Evolutionary conservation across 805 yeast species (phyloP).

Genomic region (Suhomyces xylopsoci): DNA sequence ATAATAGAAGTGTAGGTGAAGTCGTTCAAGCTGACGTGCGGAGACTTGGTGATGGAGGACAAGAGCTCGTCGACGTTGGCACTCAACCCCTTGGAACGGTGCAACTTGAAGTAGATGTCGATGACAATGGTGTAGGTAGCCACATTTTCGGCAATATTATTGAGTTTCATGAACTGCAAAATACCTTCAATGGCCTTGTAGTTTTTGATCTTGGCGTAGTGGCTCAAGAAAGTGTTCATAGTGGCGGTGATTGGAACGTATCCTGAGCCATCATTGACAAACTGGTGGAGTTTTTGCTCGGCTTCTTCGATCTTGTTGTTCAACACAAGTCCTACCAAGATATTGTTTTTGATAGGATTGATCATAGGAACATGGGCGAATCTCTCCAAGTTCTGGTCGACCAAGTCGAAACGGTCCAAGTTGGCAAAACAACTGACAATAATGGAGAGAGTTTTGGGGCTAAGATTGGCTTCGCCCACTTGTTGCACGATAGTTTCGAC

Average conservation of each 20-base stretch:
- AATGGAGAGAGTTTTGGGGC: slow-evolving; percentile 47
- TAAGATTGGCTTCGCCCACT: slow-evolving; percentile 31
- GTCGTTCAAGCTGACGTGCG: slow-evolving; percentile 35
- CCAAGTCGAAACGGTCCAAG: slow-evolving; percentile 39
- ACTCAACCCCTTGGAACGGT: slow-evolving; percentile 40
- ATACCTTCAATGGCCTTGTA: slow-evolving; percentile 50
- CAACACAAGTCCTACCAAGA: slow-evolving; percentile 43
- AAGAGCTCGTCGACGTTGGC: slow-evolving; percentile 43
- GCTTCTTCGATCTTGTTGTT: slow-evolving; percentile 44
- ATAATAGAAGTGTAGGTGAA: slow-evolving; percentile 52
- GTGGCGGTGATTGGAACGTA: slow-evolving; percentile 46
- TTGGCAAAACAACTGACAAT: slow-evolving; percentile 46
- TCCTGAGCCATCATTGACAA: slow-evolving; percentile 26
- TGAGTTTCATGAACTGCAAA: slow-evolving; percentile 39
- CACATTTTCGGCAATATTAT: slow-evolving; percentile 50
- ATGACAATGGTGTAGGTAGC: slow-evolving; percentile 62
- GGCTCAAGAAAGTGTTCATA: slow-evolving; percentile 50
- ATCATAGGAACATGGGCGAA: slow-evolving; percentile 31
- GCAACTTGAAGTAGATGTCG: slow-evolving; percentile 49
- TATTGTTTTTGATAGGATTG: slow-evolving; percentile 41
- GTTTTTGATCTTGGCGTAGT: slow-evolving; percentile 39
- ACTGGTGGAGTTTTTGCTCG: slow-evolving; percentile 38
- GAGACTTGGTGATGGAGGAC: slow-evolving; percentile 33
- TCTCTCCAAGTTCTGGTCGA: slow-evolving; percentile 35
- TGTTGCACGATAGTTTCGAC: slow-evolving; percentile 27